Base-by-base conservation (phyloP, 2,329 filamentous ascomycete species). In the Pseudofabraea citricarpa region DNA sequence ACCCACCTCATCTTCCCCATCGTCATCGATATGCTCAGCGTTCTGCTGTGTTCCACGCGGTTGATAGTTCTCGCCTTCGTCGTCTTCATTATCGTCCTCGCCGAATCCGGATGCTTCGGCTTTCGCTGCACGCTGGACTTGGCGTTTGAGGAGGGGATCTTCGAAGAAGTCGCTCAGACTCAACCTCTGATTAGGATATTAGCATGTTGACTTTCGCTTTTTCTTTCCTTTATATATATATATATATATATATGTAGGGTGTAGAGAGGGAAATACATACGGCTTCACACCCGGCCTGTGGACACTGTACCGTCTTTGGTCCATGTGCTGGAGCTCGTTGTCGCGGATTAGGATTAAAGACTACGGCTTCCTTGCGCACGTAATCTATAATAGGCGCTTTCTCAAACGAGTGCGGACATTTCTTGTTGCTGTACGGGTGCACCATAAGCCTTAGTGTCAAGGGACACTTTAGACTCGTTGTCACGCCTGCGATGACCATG, bases 321-420 rank as follows among this genome's bases (percentile, higher is more conserved):
- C 43, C 21, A 23, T 36, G 46, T n/a, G n/a, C n/a, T 20, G 37
- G 43, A 15, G 41, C 38, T 27, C 37, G 36, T 26, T 27, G 27
- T 18, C 31, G 20, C 23, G 35, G 37, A 7, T 43, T 42, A 15
- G 26, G 41, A 15, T 21, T 13, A 36, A 47, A 45, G n/a, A 24
- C 9, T 12, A 40, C 45, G 2, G 44, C 52, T 19, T 50, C 40
- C 2, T 36, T 24, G 3, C 43, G 22, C 36, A 53, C 36, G 40
- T 56, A 82, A 33, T 79, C 73, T 19, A 77, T 45, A 29, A 90
- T 82, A 1, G 79, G 77, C 1, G 60, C 56, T 60, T 78, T 83
- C 57, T 90, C 83, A 58, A 87, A 90, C 0, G 76, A 81, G 60
- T 90, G 86, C 43, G 77, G 80, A 67, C 86, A 90, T 51, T 77